These are phyloP conservation scores for Monosporascus sp. DNA, from an alignment of 2,329 filamentous ascomycete species.

Conservation along the genomic window DNA sequence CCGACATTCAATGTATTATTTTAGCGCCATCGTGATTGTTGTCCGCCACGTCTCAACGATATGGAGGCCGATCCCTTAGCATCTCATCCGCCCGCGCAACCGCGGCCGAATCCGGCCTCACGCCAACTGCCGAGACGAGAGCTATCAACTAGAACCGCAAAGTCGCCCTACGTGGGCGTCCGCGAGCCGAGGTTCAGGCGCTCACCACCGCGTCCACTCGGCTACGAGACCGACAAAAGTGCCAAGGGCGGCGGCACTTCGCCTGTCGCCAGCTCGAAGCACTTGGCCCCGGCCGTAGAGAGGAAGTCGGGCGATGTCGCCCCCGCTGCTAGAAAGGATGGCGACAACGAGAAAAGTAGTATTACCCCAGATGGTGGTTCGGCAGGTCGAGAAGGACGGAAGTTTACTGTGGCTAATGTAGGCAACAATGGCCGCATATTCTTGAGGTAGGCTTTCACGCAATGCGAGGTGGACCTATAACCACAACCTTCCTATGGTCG, in stretches of 20 bases:
- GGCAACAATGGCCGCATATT: constrained; percentile 81
- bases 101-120: constrained; percentile 18
- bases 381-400: constrained; percentile 59
- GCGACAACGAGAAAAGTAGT: constrained; percentile 50
- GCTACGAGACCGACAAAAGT: constrained; percentile 10
- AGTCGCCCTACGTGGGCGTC: constrained; percentile 8
- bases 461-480: neutral
- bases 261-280: constrained; percentile 17
- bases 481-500: too few relatives aligned
- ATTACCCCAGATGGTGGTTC: constrained; percentile 56
- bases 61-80: constrained; percentile 25
- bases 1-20: constrained; percentile 25
- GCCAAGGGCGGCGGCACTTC: constrained; percentile 16
- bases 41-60: constrained; percentile 25
- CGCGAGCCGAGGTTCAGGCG: constrained; percentile 17
- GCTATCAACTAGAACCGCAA: constrained; percentile 16
- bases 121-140: constrained; percentile 17
- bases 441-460: constrained; percentile 56
- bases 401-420: constrained; percentile 77
- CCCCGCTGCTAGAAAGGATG: constrained; percentile 42
- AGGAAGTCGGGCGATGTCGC: constrained; percentile 20
- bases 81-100: constrained; percentile 16
- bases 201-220: constrained; percentile 14
- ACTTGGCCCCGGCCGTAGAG: constrained; percentile 21
- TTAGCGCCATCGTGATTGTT: constrained; percentile 14